These are phyloP conservation scores for Kazachstania kunashirensis DNA, from an alignment of 805 yeast species.

Conservation along the genomic window DNA sequence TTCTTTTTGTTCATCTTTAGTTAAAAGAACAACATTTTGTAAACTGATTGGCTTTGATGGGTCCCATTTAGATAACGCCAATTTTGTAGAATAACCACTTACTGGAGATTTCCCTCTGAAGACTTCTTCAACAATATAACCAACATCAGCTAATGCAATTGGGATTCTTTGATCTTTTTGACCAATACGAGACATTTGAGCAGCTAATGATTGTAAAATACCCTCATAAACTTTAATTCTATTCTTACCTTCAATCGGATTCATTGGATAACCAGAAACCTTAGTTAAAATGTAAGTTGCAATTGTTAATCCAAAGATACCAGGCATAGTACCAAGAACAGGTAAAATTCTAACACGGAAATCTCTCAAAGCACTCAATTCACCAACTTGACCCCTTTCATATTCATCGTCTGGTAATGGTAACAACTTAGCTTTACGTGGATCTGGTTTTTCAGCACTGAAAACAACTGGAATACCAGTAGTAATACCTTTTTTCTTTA, in stretches of 20 bases:
- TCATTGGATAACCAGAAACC: conserved; percentile 82
- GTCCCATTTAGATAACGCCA: conserved; percentile 81
- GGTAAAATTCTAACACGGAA: conserved; percentile 93
- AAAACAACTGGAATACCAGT: conserved; percentile 79
- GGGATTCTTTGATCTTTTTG: conserved; percentile 68
- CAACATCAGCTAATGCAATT: conserved; percentile 59
- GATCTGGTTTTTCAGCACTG: conserved; percentile 94
- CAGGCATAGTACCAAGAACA: conserved; percentile 95
- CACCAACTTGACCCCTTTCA: conserved; percentile 52
- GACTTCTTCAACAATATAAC: conserved; percentile 81
- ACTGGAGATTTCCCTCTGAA: conserved; percentile 88
- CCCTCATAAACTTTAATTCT: conserved; percentile 79
- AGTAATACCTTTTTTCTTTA: conserved; percentile 68
- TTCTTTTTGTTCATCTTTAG: conserved; percentile 70
- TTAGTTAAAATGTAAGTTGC: conserved; percentile 74
- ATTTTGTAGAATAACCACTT: conserved; percentile 69
- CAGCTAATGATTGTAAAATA: conserved; percentile 71
- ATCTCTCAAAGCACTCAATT: conserved; percentile 75
- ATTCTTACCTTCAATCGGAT: conserved; percentile 84
- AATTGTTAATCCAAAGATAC: conserved; percentile 83
- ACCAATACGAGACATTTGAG: conserved; percentile 76
- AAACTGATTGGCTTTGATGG: conserved; percentile 51
- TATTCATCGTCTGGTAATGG: conserved; percentile 79
- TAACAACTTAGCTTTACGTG: conserved; percentile 76
- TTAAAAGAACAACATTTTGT: conserved; percentile 79